Conservation (phyloP, 805 yeast genomes). For the Ogataea siamensis region DNA sequence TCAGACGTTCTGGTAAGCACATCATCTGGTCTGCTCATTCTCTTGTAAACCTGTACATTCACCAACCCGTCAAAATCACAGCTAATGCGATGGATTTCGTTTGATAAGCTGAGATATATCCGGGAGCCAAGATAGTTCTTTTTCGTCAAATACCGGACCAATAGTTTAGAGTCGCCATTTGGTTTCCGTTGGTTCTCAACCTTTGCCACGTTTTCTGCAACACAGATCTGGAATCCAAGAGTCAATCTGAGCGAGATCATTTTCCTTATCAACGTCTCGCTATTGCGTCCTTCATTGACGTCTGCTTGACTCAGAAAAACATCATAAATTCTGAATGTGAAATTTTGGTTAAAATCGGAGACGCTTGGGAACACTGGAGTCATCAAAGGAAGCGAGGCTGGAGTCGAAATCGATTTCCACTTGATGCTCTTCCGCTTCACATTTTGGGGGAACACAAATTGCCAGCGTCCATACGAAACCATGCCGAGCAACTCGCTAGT, state of each 20-base stretch:
- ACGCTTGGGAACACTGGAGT: conserved; percentile 74
- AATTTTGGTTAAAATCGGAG: conserved; percentile 66
- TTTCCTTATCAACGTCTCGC: conserved; percentile 70
- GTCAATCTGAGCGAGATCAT: conserved; percentile 82
- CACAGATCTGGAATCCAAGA: conserved; percentile 88
- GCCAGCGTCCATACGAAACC: conserved; percentile 82
- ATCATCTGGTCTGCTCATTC: conserved; percentile 33
- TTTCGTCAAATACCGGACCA: conserved; percentile 54
- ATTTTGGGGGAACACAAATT: conserved; percentile 77
- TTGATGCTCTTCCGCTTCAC: conserved; percentile 68
- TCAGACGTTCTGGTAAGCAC: conserved; percentile 26
- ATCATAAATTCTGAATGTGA: conserved; percentile 80
- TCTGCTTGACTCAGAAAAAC: conserved; percentile 62
- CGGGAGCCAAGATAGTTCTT: conserved; percentile 51
- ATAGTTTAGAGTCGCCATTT: conserved; percentile 50
- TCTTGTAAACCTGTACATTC: conserved; percentile 71
- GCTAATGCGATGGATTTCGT: conserved; percentile 81
- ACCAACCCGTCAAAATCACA: conserved; percentile 71
- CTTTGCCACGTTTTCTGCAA: conserved; percentile 62
- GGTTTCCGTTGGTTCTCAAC: conserved; percentile 63
- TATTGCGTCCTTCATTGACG: conserved; percentile 48
- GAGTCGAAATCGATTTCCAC: conserved; percentile 92
- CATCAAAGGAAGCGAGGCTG: conserved; percentile 87
- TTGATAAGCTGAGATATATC: conserved; percentile 72
- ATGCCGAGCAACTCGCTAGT: conserved; percentile 52